A percentile compares a stretch with the other conserved stretches of the same genome.
These are phyloP conservation scores for Kurtzmaniella quercitrusa DNA, from an alignment of 1,139 yeast species.

Conservation along the genomic window DNA sequence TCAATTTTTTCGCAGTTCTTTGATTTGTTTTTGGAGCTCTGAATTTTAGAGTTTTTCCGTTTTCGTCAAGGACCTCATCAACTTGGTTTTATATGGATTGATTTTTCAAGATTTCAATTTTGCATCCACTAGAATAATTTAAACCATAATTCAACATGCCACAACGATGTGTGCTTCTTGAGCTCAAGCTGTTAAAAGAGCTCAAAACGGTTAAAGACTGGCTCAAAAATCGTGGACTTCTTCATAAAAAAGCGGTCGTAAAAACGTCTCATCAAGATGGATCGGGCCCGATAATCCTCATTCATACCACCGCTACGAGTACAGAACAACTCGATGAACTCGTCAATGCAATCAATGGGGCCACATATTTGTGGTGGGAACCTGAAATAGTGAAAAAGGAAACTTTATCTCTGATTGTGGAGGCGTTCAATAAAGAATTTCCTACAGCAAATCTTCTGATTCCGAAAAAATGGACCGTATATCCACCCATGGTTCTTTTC, in stretches of 20 bases:
- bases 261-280: background rate
- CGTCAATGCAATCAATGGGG: background rate
- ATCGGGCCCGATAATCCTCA: background rate
- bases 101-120: too few species aligned
- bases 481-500: conserved; percentile 65
- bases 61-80: too few species aligned
- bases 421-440: background rate
- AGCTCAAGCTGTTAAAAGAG: background rate
- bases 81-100: too few species aligned
- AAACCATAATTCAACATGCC: background rate
- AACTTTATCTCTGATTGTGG: background rate
- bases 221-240: background rate
- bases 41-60: too few species aligned
- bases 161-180: background rate
- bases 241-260: background rate
- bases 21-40: too few species aligned
- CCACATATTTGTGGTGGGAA: background rate
- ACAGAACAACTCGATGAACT: background rate
- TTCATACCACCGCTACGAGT: background rate
- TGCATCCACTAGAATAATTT: background rate
- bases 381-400: background rate
- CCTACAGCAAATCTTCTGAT: conserved; percentile 11
- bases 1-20: too few species aligned
- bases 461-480: conserved; percentile 58
- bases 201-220: background rate